Conservation (phyloP, 345 rosid genomes). For the Ceriops decandra region DNA sequence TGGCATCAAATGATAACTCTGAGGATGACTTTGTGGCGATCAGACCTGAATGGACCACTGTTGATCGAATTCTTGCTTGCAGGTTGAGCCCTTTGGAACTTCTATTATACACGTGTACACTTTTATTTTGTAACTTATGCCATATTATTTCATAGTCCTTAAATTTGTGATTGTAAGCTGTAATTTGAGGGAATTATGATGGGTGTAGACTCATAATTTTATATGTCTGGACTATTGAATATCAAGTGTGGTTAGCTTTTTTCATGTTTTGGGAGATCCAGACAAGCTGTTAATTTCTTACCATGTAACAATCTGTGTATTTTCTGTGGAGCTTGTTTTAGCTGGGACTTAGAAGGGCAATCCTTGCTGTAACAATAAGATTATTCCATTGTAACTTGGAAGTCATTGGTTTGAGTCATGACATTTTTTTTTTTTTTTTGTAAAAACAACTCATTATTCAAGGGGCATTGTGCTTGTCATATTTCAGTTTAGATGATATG, state of each 20-base stretch:
- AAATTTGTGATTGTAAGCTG: not conserved
- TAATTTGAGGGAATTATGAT: no score
- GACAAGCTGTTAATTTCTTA: not conserved
- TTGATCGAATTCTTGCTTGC: slow-evolving; percentile 93
- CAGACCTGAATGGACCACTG: slow-evolving; percentile 97
- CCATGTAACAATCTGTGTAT: not conserved
- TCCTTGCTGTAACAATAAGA: no score
- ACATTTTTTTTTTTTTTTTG: no score
- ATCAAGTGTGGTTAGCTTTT: not conserved
- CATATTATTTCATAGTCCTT: not conserved
- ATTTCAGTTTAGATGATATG: not conserved
- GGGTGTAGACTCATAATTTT: not conserved
- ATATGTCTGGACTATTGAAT: no score
- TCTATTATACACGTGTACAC: not conserved
- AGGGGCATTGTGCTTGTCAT: not conserved
- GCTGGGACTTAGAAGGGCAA: no score
- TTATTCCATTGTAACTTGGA: no score
- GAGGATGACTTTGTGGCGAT: slow-evolving; percentile 92
- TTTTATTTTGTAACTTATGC: not conserved
- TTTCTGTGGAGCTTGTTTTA: not conserved
- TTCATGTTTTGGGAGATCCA: not conserved
- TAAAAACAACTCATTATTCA: not conserved
- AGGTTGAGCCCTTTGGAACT: slow-evolving; percentile 43
- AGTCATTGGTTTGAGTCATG: no score
- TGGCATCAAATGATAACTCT: slow-evolving; percentile 51